A percentile compares a stretch with the other conserved stretches of the same genome.
Evolutionary conservation across 495 filamentous ascomycete genomes (phyloP).

Genomic region (Schizothecium vesticola): DNA sequence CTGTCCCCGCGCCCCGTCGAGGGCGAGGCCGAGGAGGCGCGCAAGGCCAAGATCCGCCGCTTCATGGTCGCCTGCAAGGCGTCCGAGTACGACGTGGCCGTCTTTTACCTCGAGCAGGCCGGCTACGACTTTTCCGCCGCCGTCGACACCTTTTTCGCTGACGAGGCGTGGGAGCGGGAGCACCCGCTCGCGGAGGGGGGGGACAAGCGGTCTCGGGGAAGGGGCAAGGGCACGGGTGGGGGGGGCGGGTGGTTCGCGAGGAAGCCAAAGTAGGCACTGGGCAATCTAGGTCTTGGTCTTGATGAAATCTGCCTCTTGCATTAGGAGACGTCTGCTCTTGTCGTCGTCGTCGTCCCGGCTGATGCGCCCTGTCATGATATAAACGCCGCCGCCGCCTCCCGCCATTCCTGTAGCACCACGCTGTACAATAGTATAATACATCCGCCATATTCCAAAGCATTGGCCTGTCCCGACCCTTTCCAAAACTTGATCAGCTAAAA

Average conservation of each 20-base stretch:
- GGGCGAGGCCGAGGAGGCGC: constrained; percentile 61
- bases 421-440: constrained; percentile 11
- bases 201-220: neutral
- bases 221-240: neutral
- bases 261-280: neutral
- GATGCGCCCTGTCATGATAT: neutral
- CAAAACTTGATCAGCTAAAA: constrained; percentile 46
- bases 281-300: neutral
- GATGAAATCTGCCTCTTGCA: neutral
- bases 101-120: constrained; percentile 62
- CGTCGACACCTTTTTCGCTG: constrained; percentile 53
- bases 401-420: neutral
- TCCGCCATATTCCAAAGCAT: constrained; percentile 2
- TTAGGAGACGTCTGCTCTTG: neutral
- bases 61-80: constrained; percentile 71
- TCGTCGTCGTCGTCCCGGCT: neutral
- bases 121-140: constrained; percentile 61
- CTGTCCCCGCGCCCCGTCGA: constrained; percentile 61
- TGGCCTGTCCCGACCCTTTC: neutral
- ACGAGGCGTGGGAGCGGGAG: constrained; percentile 66
- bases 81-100: constrained; percentile 65
- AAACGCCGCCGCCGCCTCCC: neutral
- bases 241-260: neutral
- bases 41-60: constrained; percentile 58
- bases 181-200: constrained; percentile 48